These are phyloP conservation scores for Conticribra guillardii DNA, from an alignment of 108 stramenopile species.

Conservation along the genomic window DNA sequence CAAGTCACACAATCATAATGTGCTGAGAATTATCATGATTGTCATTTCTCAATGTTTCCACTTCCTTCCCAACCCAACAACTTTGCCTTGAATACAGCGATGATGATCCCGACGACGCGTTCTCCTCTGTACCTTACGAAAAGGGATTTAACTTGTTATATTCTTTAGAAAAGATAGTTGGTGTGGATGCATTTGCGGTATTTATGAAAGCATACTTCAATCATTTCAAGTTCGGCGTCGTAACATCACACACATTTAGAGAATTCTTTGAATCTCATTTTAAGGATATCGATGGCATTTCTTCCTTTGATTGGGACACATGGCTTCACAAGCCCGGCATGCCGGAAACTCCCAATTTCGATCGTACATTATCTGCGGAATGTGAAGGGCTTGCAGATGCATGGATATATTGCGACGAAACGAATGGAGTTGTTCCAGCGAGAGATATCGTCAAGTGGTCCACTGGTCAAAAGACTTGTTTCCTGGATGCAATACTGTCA, in stretches of 20 bases:
- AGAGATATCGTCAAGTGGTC: slow-evolving; percentile 75
- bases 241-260: slow-evolving; percentile 82
- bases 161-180: slow-evolving; percentile 86
- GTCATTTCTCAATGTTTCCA: background rate
- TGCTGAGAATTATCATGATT: background rate
- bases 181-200: slow-evolving; percentile 71
- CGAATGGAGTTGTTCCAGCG: slow-evolving; percentile 26
- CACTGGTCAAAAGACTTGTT: slow-evolving; percentile 82
- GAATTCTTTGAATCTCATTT: slow-evolving; percentile 78
- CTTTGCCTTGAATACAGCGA: slow-evolving; percentile 71
- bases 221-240: slow-evolving; percentile 71
- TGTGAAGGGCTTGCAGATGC: slow-evolving; percentile 70
- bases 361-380: slow-evolving; percentile 72
- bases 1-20: no score
- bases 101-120: slow-evolving; percentile 97
- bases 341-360: slow-evolving; percentile 79
- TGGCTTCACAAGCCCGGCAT: slow-evolving; percentile 89
- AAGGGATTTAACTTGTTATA: slow-evolving; percentile 89
- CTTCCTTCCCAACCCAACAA: background rate
- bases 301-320: slow-evolving; percentile 79
- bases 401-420: slow-evolving; percentile 58
- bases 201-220: slow-evolving; percentile 91
- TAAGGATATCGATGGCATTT: slow-evolving; percentile 34
- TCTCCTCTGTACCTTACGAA: slow-evolving; percentile 86
- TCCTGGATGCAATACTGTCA: slow-evolving; percentile 77